Conservation (phyloP, 345 rosid species). For the Arabidopsis thaliana region TAIR10.1 NC_003074.8:18224501-18225000, state of each 20-base stretch:
- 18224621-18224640: not conserved
- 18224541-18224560: not conserved
- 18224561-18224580: not conserved
- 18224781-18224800: not conserved
- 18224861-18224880: conserved; percentile 3
- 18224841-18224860: conserved; percentile 14
- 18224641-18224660: not conserved
- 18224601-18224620: not conserved
- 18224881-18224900: not conserved
- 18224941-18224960: conserved; percentile 15
- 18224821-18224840: conserved; percentile 32
- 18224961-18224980: not conserved
- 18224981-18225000: not conserved
- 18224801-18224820: conserved; percentile 22
- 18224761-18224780: conserved; percentile 12
- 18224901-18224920: conserved; percentile 39
- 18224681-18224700: not conserved
- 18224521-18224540: not conserved
- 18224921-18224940: conserved; percentile 49
- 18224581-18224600: not conserved
- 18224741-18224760: conserved; percentile 3
- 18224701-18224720: not conserved
- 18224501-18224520: not conserved
- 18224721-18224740: conserved; percentile 9
- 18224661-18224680: not conserved